Conservation (phyloP, 2,329 filamentous ascomycete species). For the Paramyrothecium roridum region DNA sequence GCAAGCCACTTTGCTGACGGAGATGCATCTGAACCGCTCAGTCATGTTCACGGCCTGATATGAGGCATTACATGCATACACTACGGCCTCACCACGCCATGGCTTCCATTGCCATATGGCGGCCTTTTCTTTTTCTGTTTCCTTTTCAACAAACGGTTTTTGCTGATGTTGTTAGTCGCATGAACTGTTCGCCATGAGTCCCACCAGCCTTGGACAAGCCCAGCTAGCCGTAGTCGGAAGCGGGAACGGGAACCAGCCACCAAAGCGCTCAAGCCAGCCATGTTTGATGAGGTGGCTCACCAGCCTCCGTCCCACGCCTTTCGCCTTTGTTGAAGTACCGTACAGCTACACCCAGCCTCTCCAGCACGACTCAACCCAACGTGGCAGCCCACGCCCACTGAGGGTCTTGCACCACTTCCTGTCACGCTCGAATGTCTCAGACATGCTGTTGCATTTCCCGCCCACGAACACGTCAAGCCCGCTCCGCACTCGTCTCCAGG, state of each 20-base stretch:
- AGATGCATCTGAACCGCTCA: background rate
- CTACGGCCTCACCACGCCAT: background rate
- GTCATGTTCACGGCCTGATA: background rate
- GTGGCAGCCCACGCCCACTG: background rate
- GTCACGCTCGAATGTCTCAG: background rate
- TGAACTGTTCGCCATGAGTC: background rate
- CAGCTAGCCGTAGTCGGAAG: background rate
- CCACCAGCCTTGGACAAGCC: no score
- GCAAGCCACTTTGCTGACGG: slow-evolving; percentile 2
- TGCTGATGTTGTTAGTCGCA: background rate
- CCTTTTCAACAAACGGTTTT: background rate
- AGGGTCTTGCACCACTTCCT: background rate
- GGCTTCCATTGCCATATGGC: background rate
- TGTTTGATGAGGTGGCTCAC: background rate
- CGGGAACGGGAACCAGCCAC: background rate
- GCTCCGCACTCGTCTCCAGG: background rate
- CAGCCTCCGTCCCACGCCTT: background rate
- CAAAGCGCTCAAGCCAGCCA: background rate
- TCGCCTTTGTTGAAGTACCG: background rate
- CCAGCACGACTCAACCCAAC: background rate
- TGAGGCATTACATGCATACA: slow-evolving; percentile 3
- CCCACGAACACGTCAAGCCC: slow-evolving; percentile 1
- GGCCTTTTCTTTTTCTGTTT: background rate
- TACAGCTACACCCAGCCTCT: background rate
- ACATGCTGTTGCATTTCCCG: background rate